Evolutionary conservation across 2,329 filamentous ascomycete genomes (phyloP).

Genomic region (Colletotrichum theobromicola): DNA sequence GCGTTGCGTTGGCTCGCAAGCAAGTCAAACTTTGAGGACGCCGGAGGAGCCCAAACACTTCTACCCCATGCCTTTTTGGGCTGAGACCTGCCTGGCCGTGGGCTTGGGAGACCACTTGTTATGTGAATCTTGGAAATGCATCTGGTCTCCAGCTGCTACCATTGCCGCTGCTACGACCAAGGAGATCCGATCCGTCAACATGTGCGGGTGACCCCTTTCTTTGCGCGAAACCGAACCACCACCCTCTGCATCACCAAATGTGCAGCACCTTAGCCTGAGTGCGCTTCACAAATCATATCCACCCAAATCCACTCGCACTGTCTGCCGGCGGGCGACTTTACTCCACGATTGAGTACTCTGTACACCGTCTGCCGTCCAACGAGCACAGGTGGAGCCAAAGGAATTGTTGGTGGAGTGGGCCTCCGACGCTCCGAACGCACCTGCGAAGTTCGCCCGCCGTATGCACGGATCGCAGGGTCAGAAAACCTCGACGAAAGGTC

Average conservation of each 20-base stretch:
- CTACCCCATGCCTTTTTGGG: constrained; percentile 2
- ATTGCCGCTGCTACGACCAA: not conserved
- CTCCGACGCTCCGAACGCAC: not conserved
- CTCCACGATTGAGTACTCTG: not conserved
- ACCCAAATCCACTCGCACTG: not conserved
- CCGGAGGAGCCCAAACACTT: not conserved
- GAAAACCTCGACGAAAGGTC: not conserved
- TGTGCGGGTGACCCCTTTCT: not conserved
- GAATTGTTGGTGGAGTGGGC: not conserved
- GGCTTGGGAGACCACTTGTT: not conserved
- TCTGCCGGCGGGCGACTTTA: not conserved
- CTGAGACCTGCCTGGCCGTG: not conserved
- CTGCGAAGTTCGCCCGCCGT: not conserved
- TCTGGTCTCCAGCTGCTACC: not conserved
- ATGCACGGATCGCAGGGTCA: not conserved
- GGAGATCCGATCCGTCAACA: not conserved
- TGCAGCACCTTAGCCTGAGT: not conserved
- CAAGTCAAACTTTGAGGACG: not conserved
- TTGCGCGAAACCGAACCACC: not conserved
- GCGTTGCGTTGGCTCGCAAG: not conserved
- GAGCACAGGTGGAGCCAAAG: not conserved
- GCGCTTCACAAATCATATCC: not conserved
- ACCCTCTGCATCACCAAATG: not conserved
- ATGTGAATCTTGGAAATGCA: not conserved
- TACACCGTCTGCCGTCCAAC: not conserved